Base-by-base conservation (phyloP, 179 eudicot genomes). In the Nepenthes alata region DNA sequence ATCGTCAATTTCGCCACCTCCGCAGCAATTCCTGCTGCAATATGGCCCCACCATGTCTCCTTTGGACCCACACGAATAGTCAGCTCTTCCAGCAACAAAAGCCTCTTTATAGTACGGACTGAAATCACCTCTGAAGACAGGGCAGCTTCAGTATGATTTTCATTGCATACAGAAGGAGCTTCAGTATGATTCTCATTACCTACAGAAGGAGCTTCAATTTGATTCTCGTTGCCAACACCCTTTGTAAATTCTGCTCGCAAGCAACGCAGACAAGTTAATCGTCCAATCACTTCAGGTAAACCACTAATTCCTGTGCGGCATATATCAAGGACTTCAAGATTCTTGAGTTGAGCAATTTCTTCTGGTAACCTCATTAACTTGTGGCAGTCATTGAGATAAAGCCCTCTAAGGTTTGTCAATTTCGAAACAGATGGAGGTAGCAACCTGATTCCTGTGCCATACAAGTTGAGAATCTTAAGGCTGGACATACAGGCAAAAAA, bases 321-420 rank as follows among this genome's bases (percentile, higher is more conserved):
- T 14, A 80, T 63, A 67, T 77, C 84, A 53, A 80, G 76, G n/a
- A 72, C 58, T 69, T 74, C 81, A 66, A 80, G 81, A 54, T 61
- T 59, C 10, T 36, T 12, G 2, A 73, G 78, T 53, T 65, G 38
- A 34, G 6, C 53, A 10, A 80, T 52, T 11, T 67, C 58, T 15
- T 44, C 51, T 54, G 79, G 67, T 10, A 80, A 65, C 62, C 48
- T n/a, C 37, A 35, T 38, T 59, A 80, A 58, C 16, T 53, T 37
- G 2, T 6, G 25, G 52, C 81, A 80, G 7, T 58, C 65, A 48
- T 67, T 69, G 5, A 80, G 61, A 67, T 77, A 74, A 8, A 77
- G 70, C 60, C 70, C 79, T 59, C 56, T 71, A n/a, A 80, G 81
- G 14, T 63, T 59, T 39, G 12, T 66, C 51, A 72, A 36, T 37